These are phyloP conservation scores for Paramecium bursaria DNA, from an alignment of 73 alveolate species.

Conservation along the genomic window DNA sequence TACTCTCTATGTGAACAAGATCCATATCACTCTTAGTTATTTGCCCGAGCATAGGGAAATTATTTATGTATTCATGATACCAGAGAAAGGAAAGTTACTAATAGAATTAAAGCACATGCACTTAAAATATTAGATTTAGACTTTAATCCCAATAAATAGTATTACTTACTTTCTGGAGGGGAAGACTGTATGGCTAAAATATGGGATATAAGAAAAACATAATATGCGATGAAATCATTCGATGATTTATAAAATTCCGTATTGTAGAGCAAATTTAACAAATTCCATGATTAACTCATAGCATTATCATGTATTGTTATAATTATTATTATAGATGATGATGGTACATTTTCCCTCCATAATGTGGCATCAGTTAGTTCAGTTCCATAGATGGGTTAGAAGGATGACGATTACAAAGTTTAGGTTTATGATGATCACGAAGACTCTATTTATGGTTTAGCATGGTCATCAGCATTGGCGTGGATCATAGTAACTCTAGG, in stretches of 20 bases:
- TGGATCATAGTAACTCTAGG: constrained; percentile 40
- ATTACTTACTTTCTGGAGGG: constrained; percentile 29
- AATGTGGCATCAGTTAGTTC: constrained; percentile 38
- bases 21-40: constrained; percentile 45
- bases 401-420: constrained; percentile 46
- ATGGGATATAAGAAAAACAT: constrained; percentile 53
- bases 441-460: constrained; percentile 40
- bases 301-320: constrained; percentile 17
- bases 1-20: constrained; percentile 25
- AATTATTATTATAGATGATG: constrained; percentile 21
- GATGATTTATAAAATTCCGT: constrained; percentile 49
- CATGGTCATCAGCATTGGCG: constrained; percentile 39
- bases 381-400: constrained; percentile 28
- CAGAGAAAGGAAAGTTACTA: constrained; percentile 42
- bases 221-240: constrained; percentile 52
- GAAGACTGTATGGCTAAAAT: constrained; percentile 46
- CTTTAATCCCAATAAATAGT: constrained; percentile 50
- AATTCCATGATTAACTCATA: constrained; percentile 56
- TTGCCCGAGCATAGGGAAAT: constrained; percentile 41
- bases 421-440: constrained; percentile 43
- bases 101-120: constrained; percentile 42
- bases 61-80: constrained; percentile 38
- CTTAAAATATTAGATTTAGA: constrained; percentile 30
- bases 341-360: constrained; percentile 51
- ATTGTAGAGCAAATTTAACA: constrained; percentile 40